These are phyloP conservation scores for Aspergillus olivimuriae DNA, from an alignment of 495 filamentous ascomycete species.

Conservation along the genomic window DNA sequence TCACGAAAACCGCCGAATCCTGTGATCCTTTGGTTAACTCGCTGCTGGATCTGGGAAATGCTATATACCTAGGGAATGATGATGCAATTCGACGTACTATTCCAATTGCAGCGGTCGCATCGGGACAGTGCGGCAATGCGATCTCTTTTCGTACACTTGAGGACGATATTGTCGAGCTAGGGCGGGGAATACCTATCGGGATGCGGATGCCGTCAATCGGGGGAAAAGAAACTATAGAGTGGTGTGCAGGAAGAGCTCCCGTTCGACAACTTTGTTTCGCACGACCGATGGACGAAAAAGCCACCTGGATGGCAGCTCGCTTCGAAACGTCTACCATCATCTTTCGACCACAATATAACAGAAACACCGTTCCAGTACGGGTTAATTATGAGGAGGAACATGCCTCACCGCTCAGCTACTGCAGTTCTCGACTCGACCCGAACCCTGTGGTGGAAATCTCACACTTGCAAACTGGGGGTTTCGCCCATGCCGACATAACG, in stretches of 20 bases:
- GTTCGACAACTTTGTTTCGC: constrained; percentile 66
- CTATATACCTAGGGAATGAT: constrained; percentile 22
- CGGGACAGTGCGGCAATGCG: constrained; percentile 37
- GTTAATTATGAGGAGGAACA: constrained; percentile 18
- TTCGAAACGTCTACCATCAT: constrained; percentile 49
- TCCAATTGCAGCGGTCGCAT: constrained; percentile 37
- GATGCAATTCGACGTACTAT: constrained; percentile 25
- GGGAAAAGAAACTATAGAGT: constrained; percentile 43
- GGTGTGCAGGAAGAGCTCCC: constrained; percentile 48
- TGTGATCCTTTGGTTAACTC: constrained; percentile 36
- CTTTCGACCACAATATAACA: constrained; percentile 50
- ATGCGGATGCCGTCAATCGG: constrained; percentile 29
- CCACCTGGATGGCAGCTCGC: constrained; percentile 59
- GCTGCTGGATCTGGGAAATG: constrained; percentile 40
- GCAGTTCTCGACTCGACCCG: constrained; percentile 50
- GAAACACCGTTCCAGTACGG: constrained; percentile 21
- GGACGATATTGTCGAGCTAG: constrained; percentile 27
- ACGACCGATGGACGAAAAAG: constrained; percentile 37
- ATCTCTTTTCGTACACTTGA: constrained; percentile 33
- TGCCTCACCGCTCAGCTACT: constrained; percentile 9
- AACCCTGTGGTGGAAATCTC: constrained; percentile 55
- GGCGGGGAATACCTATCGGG: constrained; percentile 7
- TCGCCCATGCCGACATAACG: constrained; percentile 60
- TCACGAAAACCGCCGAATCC: constrained; percentile 19
- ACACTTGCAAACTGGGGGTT: constrained; percentile 47